Base-by-base conservation (phyloP, 805 yeast species). In the Scheffersomyces ergatensis region DNA sequence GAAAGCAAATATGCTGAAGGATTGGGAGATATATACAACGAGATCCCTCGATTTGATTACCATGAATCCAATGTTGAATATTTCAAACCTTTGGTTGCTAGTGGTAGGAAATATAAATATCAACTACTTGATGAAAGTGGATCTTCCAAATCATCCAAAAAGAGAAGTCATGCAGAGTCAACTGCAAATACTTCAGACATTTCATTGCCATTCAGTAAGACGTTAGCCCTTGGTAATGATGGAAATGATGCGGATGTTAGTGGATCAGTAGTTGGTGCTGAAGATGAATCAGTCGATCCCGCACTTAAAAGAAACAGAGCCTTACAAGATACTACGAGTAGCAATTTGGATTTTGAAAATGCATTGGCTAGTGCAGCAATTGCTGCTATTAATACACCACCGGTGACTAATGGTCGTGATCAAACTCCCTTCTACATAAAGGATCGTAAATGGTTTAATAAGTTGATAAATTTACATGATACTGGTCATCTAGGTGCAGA, bases 401-500 rank as follows among this genome's bases (percentile, higher is more conserved):
- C 62, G 6, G 62, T 60, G 7, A 49, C 55, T 12, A 51, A 48
- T 31, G 52, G 50, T 6, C 47, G 50, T 15, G 54, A 55, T 13
- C 38, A 53, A 9, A 46, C 52, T 12, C 65, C 66, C 5, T 47
- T 48, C 33, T 65, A 65, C 42, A 55, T 59, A 14, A 63, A 62
- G 36, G 71, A 65, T 37, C 49, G 68, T 11, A 57, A 58, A 33
- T 65, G 71, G 71, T 63, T 65, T 44, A 63, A 59, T 39, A 63
- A 56, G 37, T 49, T 65, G 34, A 54, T 65, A 7, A 40, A 48
- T 8, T 47, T 64, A 32, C 55, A 61, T 38, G 65, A 62, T 16
- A 41, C 48, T 12, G 58, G 56, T 9, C 52, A 48, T 27, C 41
- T 65, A 2, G 54, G 53, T 5, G 52, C 59, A 2, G 55, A 54